These are phyloP conservation scores for Symbiodinium natans DNA, from an alignment of 73 alveolate species.

Conservation along the genomic window DNA sequence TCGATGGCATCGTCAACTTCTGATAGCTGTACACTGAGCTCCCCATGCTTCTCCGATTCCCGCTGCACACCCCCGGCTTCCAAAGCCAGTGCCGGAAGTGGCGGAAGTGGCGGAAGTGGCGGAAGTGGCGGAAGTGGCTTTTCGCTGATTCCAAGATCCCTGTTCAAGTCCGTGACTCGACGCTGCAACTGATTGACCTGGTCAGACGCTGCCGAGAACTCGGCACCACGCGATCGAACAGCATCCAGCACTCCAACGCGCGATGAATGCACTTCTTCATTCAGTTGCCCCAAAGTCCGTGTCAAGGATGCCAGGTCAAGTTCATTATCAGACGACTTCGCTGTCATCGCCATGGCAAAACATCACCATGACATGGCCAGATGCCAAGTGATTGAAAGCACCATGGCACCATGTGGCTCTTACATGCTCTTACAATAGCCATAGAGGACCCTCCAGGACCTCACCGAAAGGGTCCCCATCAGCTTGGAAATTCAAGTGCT, in stretches of 20 bases:
- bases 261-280: neutral
- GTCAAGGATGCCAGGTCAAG: neutral
- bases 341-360: neutral
- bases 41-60: neutral
- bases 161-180: neutral
- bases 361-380: no score
- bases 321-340: neutral
- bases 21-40: neutral
- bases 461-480: no score
- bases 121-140: neutral
- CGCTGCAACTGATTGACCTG: neutral
- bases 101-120: neutral
- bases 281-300: neutral
- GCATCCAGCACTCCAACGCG: slow-evolving; percentile 10
- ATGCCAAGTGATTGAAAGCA: no score
- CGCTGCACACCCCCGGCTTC: neutral
- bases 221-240: neutral
- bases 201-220: neutral
- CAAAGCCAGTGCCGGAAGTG: neutral
- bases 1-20: neutral
- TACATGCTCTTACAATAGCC: no score
- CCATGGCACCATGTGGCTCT: no score
- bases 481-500: no score
- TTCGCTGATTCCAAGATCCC: neutral
- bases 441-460: no score